Evolutionary conservation across 129 eudicot genomes (phyloP).

Genomic region (Lonicera japonica): DNA sequence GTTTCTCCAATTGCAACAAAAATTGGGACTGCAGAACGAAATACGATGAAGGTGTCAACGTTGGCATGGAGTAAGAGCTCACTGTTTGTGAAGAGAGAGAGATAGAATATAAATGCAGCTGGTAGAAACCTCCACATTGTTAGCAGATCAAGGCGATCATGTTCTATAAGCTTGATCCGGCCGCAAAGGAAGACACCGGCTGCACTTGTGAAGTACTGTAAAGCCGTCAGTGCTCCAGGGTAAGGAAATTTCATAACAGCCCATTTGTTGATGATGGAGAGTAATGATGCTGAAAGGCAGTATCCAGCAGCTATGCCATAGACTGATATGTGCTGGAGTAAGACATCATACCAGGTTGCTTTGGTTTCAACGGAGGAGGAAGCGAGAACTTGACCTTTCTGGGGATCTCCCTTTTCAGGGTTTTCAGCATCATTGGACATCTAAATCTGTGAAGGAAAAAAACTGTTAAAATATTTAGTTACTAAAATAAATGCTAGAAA

Average conservation of each 20-base stretch:
- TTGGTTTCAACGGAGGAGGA: conserved; percentile 21
- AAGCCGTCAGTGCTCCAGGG: conserved; percentile 94
- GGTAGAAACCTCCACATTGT: conserved; percentile 96
- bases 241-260: conserved; percentile 95
- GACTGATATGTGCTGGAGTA: conserved; percentile 69
- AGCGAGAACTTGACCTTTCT: conserved; percentile 24
- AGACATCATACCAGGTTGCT: conserved; percentile 46
- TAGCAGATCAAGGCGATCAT: conserved; percentile 60
- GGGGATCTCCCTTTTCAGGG: conserved; percentile 21
- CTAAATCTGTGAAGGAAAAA: conserved; percentile 15
- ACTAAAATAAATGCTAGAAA: no score
- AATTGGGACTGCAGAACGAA: conserved; percentile 87
- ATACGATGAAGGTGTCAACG: conserved; percentile 91
- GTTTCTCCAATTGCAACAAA: conserved; percentile 97
- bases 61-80: conserved; percentile 99
- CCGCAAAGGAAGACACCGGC: conserved; percentile 76
- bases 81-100: conserved; percentile 90
- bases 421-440: conserved; percentile 70
- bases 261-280: conserved; percentile 98
- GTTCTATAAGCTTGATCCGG: conserved; percentile 61
- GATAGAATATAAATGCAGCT: conserved; percentile 82
- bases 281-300: conserved; percentile 88
- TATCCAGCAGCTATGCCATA: conserved; percentile 93
- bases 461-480: neutral
- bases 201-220: conserved; percentile 93